These are phyloP conservation scores for Wickerhamomyces xylosicus DNA, from an alignment of 805 yeast species.

Conservation along the genomic window DNA sequence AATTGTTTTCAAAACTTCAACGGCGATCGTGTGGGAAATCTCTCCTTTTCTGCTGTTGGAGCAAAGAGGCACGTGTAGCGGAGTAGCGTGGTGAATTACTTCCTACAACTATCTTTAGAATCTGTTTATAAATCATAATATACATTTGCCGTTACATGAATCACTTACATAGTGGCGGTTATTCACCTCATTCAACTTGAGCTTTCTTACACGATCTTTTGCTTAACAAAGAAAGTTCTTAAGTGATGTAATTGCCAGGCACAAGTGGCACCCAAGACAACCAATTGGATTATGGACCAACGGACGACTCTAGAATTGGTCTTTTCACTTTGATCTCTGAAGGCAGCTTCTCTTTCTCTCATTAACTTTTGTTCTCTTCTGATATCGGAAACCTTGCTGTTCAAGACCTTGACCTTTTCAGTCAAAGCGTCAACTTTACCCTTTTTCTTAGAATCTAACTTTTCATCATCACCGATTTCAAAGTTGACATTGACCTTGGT, in stretches of 20 bases:
- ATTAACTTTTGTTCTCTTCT: conserved; percentile 56
- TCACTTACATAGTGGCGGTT: too few relatives aligned
- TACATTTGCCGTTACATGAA: too few relatives aligned
- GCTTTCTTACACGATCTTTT: conserved; percentile 39
- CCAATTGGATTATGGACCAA: conserved; percentile 62
- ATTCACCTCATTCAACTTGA: too few relatives aligned
- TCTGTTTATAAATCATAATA: too few relatives aligned
- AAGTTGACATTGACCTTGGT: conserved; percentile 55
- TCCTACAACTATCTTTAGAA: too few relatives aligned
- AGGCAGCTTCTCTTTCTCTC: conserved; percentile 65
- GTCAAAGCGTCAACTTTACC: conserved; percentile 45
- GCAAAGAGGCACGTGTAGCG: too few relatives aligned
- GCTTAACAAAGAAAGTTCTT: conserved; percentile 70
- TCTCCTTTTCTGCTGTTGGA: too few relatives aligned
- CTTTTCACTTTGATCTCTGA: conserved; percentile 63
- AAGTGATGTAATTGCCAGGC: conserved; percentile 66
- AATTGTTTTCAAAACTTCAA: too few relatives aligned
- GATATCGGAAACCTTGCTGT: conserved; percentile 47
- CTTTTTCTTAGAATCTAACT: conserved; percentile 60
- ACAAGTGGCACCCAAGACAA: conserved; percentile 58
- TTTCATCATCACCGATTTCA: conserved; percentile 53
- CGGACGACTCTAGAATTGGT: conserved; percentile 62
- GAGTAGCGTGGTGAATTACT: too few relatives aligned
- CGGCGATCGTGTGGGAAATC: too few relatives aligned
- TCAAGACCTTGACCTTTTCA: conserved; percentile 44